Base-by-base conservation (phyloP, 192 early-diverging fungal species). In the Linnemannia elongata region DNA sequence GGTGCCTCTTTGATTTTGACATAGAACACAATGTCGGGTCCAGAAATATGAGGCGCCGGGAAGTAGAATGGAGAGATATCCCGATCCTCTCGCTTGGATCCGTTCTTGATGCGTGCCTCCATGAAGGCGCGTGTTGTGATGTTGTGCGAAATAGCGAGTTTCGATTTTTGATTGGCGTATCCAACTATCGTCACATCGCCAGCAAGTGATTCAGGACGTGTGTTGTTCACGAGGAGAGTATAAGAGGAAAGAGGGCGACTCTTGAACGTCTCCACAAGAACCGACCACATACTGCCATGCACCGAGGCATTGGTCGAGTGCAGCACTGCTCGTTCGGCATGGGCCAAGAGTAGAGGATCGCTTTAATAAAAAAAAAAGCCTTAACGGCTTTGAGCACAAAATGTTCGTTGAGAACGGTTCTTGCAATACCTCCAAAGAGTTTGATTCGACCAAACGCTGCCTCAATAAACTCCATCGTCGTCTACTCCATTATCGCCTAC, bases 11-110 rank as follows among this genome's bases (percentile, higher is more conserved):
- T 39, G 3, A 39, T 39, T 6, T 39, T 39, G 38, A 39, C 38
- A 39, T 39, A 39, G 1, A 39, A 39, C 3, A 82, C 42, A 66
- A 82, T 73, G 54, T 82, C 81, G 38, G 81, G 81, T 55, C 81
- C 75, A 63, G 75, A 82, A 60, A 77, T 39, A 73, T 77, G 75
- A 72, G 75, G 75, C 1, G 68, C 45, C 22, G 75, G 75, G 44
- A 82, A 82, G 75, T 82, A 82, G 57, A 82, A 82, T 72, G 81
- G 74, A 77, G 81, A 75, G 70, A 82, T 63, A 69, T 63, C 52
- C 7, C 76, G 33, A 72, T 72, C 74, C 8, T 45, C 74, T 35
- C 69, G 73, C 70, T 63, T 82, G 52, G 81, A 82, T 30, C 70
- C 55, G 38, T 70, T 54, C 54, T 76, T 45, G 74, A 55, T 49